phyloP scores from a whole-genome alignment of 257 asterid species.

The Rhazya stricta region DNA sequence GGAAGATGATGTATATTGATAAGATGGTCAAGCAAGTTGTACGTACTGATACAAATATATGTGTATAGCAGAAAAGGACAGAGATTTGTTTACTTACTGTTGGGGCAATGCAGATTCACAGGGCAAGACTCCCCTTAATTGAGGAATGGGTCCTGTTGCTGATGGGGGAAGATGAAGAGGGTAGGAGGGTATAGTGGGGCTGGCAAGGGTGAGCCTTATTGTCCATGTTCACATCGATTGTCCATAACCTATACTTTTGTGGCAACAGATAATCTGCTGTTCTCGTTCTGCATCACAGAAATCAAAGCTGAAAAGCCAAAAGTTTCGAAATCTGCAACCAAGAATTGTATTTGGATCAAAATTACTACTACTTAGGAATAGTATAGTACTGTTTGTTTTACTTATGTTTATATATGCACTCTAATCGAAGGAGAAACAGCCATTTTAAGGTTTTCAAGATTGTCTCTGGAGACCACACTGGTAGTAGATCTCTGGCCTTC shows the following conservation, averaged over 20 bases:
- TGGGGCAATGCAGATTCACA: conserved; percentile 8
- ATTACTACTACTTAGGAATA: background rate
- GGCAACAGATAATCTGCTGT: background rate
- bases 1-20: background rate
- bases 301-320: background rate
- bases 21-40: conserved; percentile 8
- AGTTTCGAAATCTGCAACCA: background rate
- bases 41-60: conserved; percentile 12
- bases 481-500: too few species aligned
- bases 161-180: background rate
- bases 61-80: conserved; percentile 18
- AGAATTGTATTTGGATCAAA: background rate
- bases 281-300: background rate
- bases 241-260: background rate
- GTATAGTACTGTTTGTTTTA: background rate
- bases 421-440: background rate
- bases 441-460: background rate
- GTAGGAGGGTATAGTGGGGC: background rate
- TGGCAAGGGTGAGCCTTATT: background rate
- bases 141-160: conserved; percentile 17
- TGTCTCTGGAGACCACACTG: background rate
- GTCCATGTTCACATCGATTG: background rate
- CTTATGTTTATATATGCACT: conserved; percentile 1
- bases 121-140: conserved; percentile 22
- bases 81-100: conserved; percentile 27